Evolutionary conservation across 768 basidiomycete species (phyloP).

Genomic region (Psilocybe azurescens): DNA sequence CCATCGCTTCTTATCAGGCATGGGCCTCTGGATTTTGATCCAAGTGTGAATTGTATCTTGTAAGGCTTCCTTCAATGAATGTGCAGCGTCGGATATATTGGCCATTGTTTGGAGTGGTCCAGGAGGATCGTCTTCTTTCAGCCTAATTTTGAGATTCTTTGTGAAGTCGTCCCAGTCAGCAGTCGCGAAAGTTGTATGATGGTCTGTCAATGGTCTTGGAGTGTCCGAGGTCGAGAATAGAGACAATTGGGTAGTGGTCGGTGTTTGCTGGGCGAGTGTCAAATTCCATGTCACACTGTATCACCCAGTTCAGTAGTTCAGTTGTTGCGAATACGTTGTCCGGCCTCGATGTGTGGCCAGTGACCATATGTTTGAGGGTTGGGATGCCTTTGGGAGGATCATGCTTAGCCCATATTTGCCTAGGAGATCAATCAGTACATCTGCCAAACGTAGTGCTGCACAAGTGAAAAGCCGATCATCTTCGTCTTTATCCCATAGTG

Average conservation of each 20-base stretch:
- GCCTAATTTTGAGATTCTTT: constrained; percentile 13
- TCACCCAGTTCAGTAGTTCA: constrained; percentile 22
- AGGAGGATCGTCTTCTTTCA: constrained; percentile 20
- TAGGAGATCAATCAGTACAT: too few relatives aligned
- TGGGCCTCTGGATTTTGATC: constrained; percentile 2
- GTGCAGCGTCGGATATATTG: neutral
- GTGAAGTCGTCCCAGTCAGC: constrained; percentile 25
- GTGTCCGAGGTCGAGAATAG: constrained; percentile 28
- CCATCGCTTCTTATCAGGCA: constrained; percentile 21
- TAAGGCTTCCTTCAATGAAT: constrained; percentile 10
- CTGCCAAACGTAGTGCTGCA: too few relatives aligned
- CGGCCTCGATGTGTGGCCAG: too few relatives aligned
- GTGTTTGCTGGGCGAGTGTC: constrained; percentile 24
- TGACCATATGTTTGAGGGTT: too few relatives aligned
- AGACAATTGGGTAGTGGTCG: constrained; percentile 48
- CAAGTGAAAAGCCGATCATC: too few relatives aligned
- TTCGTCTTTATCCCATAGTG: too few relatives aligned
- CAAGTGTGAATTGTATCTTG: constrained; percentile 11
- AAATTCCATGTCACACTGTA: constrained; percentile 31
- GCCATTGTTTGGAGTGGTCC: neutral
- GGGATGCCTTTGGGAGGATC: too few relatives aligned
- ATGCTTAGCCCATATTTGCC: too few relatives aligned
- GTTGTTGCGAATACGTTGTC: too few relatives aligned
- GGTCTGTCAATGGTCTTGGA: neutral
- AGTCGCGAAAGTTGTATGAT: constrained; percentile 19